A percentile compares a stretch with the other conserved stretches of the same genome.
Conservation (phyloP, 2,329 filamentous ascomycete genomes). For the Fusarium pseudoanthophilum region DNA sequence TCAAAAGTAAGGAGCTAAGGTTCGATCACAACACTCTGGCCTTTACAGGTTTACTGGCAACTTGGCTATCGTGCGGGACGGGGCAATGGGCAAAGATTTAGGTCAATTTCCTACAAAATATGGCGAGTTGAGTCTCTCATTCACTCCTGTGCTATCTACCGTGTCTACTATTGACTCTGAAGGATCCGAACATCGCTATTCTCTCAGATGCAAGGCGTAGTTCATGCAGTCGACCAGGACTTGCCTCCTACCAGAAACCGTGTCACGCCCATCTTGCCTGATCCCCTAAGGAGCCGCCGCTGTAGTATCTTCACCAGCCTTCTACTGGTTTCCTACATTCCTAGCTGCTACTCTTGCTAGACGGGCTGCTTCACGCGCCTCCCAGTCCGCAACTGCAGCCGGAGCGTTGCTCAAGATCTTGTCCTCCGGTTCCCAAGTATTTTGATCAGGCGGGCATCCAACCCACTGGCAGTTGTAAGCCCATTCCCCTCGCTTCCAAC, state of each 20-base stretch:
- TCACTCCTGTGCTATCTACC: background rate
- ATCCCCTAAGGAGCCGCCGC: fast-evolving
- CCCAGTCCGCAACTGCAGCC: background rate
- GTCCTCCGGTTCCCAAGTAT: background rate
- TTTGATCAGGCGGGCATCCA: background rate
- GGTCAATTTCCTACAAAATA: fast-evolving
- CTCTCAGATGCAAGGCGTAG: background rate
- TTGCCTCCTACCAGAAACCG: fast-evolving
- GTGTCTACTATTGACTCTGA: fast-evolving
- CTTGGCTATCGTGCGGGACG: background rate
- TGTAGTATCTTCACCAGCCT: fast-evolving
- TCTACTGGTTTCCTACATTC: fast-evolving
- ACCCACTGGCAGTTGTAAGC: background rate
- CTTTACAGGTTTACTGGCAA: fast-evolving
- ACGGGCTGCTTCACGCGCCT: fast-evolving
- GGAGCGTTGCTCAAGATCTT: background rate
- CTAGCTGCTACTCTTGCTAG: fast-evolving
- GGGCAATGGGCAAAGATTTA: fast-evolving
- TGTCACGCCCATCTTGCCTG: fast-evolving
- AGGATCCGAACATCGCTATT: background rate
- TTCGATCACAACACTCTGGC: fast-evolving
- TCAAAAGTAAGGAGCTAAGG: fast-evolving
- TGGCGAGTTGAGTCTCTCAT: fast-evolving
- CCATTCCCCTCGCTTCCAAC: fast-evolving
- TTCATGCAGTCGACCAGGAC: background rate